These are phyloP conservation scores for Nicotiana undulata DNA, from an alignment of 257 asterid genomes.

Conservation along the genomic window DNA sequence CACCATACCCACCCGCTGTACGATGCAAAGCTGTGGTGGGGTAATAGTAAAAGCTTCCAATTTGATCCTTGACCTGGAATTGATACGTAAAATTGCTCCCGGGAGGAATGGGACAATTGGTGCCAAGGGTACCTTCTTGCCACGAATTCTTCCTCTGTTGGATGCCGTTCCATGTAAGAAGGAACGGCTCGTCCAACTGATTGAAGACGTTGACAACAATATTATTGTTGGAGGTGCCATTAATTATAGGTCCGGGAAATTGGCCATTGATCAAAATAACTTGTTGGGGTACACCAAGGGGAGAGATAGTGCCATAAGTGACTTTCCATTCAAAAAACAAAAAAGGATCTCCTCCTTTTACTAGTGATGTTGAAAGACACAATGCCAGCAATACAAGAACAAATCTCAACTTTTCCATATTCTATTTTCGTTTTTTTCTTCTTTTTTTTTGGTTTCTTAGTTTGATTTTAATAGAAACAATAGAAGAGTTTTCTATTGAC, in stretches of 20 bases:
- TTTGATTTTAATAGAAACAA: background rate
- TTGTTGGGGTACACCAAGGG: conserved; percentile 54
- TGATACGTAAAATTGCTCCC: conserved; percentile 43
- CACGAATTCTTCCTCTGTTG: conserved; percentile 74
- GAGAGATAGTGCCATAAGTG: conserved; percentile 44
- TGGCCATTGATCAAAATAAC: conserved; percentile 49
- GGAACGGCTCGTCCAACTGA: conserved; percentile 56
- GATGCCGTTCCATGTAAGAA: conserved; percentile 52
- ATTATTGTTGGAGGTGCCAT: conserved; percentile 67
- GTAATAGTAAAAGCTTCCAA: conserved; percentile 49
- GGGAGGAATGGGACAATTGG: conserved; percentile 52
- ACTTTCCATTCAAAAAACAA: conserved; percentile 41
- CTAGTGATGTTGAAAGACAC: conserved; percentile 16
- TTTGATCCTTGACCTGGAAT: conserved; percentile 72
- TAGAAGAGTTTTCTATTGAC: background rate
- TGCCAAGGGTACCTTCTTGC: conserved; percentile 53
- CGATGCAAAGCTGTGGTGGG: conserved; percentile 50
- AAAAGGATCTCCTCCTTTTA: conserved; percentile 43
- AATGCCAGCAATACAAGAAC: conserved; percentile 12
- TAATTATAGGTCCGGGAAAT: conserved; percentile 69
- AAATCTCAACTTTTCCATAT: conserved; percentile 16
- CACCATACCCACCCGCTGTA: conserved; percentile 57
- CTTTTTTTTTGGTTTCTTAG: background rate
- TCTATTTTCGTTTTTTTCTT: background rate
- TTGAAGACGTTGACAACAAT: conserved; percentile 47